phyloP scores from a whole-genome alignment of 2,329 filamentous ascomycete species.

The Teratosphaeria nubilosa region DNA sequence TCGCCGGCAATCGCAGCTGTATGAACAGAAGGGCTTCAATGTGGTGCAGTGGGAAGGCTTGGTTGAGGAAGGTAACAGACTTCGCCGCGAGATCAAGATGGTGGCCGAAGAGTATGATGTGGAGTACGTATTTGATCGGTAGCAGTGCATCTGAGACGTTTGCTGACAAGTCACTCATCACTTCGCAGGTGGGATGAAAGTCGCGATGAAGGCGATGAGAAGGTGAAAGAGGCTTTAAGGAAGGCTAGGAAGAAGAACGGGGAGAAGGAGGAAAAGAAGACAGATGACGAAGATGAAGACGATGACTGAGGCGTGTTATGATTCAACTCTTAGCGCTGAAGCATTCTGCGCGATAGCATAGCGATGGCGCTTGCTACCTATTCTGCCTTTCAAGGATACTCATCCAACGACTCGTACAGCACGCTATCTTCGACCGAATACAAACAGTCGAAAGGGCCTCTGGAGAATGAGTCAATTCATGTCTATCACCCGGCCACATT shows the following conservation, averaged over 20 bases:
- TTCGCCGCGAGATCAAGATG: slow-evolving; percentile 68
- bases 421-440: not conserved
- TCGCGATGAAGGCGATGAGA: slow-evolving; percentile 22
- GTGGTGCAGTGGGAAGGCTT: slow-evolving; percentile 65
- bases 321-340: slow-evolving; percentile 28
- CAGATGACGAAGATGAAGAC: slow-evolving; percentile 41
- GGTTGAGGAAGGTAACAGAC: slow-evolving; percentile 66
- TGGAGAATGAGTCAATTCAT: too few relatives aligned
- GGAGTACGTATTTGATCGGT: not conserved
- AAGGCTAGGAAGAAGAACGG: slow-evolving; percentile 42
- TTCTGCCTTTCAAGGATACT: not conserved
- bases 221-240: slow-evolving; percentile 33
- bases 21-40: slow-evolving; percentile 67
- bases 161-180: slow-evolving; percentile 34
- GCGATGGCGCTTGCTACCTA: not conserved
- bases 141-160: not conserved
- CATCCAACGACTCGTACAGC: not conserved
- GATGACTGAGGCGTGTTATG: slow-evolving; percentile 17
- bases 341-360: not conserved
- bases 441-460: too few relatives aligned
- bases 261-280: slow-evolving; percentile 10
- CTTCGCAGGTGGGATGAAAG: slow-evolving; percentile 54
- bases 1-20: slow-evolving; percentile 64
- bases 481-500: too few relatives aligned
- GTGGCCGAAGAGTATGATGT: slow-evolving; percentile 30